Evolutionary conservation across 2,329 filamentous ascomycete genomes (phyloP).

Genomic region (Aspergillus tamarii): DNA sequence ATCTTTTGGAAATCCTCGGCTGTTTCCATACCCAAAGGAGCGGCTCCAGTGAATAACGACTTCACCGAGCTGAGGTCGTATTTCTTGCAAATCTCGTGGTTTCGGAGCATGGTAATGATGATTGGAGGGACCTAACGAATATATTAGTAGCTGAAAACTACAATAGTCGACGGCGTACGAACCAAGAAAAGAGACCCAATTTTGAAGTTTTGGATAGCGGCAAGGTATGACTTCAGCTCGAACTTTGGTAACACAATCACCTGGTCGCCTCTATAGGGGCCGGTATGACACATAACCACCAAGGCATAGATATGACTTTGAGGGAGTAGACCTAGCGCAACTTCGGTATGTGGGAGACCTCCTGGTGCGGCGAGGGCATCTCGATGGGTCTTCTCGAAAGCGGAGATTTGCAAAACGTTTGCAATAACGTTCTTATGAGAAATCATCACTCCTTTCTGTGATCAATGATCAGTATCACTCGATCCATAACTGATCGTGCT

Average conservation of each 20-base stretch:
- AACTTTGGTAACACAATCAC: constrained; percentile 74
- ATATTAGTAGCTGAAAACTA: not conserved
- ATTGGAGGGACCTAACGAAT: constrained; percentile 71
- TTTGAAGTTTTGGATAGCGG: constrained; percentile 68
- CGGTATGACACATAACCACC: constrained; percentile 68
- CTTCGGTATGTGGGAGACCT: constrained; percentile 56
- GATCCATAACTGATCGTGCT: not conserved
- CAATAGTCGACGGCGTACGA: not conserved
- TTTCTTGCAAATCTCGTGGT: constrained; percentile 61
- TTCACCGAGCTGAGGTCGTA: constrained; percentile 73
- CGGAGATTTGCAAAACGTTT: constrained; percentile 67
- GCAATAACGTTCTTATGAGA: constrained; percentile 78
- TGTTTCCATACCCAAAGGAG: constrained; percentile 75
- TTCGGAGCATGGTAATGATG: constrained; percentile 74
- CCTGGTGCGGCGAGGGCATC: constrained; percentile 32
- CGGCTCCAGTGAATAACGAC: constrained; percentile 73
- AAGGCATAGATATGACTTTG: constrained; percentile 83
- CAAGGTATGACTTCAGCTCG: constrained; percentile 67
- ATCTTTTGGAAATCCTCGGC: constrained; percentile 64
- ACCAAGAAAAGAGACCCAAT: constrained; percentile 70
- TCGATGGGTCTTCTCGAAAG: constrained; percentile 52
- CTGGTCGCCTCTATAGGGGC: constrained; percentile 72
- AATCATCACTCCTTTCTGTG: constrained; percentile 80
- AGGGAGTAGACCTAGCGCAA: constrained; percentile 70
- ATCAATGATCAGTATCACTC: not conserved